Evolutionary conservation across 2,329 filamentous ascomycete genomes (phyloP).

Genomic region (Hypoxylon sp.): DNA sequence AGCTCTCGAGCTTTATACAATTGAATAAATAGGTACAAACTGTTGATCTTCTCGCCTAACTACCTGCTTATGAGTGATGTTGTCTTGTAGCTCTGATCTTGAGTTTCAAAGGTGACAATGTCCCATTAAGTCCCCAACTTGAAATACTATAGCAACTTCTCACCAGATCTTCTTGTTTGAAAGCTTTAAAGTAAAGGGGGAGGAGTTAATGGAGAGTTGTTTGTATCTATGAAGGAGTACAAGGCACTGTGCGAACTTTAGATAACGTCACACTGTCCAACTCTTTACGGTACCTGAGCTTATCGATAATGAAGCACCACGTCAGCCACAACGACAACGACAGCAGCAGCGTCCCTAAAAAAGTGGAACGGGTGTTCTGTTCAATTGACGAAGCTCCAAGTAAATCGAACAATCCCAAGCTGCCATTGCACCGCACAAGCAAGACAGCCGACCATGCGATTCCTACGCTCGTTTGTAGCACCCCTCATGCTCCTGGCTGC

Average conservation of each 20-base stretch:
- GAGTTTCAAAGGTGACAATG: no score
- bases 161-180: no score
- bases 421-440: slow-evolving; percentile 36
- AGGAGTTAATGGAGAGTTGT: not conserved
- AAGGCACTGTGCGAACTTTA: not conserved
- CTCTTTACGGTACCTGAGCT: slow-evolving; percentile 9
- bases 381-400: slow-evolving; percentile 44
- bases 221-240: not conserved
- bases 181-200: no score
- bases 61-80: not conserved
- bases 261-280: not conserved
- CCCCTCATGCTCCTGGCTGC: slow-evolving; percentile 64
- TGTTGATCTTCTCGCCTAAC: not conserved
- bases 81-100: no score
- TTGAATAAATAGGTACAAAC: not conserved
- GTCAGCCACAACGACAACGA: slow-evolving; percentile 44
- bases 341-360: slow-evolving; percentile 32
- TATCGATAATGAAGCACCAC: slow-evolving; percentile 43
- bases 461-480: slow-evolving; percentile 59
- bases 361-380: slow-evolving; percentile 47
- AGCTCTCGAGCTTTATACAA: not conserved
- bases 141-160: no score
- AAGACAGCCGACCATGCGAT: slow-evolving; percentile 57
- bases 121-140: no score
- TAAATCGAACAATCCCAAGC: slow-evolving; percentile 21